Base-by-base conservation (phyloP, 2,329 filamentous ascomycete genomes). In the Corinectria fuckeliana region DNA sequence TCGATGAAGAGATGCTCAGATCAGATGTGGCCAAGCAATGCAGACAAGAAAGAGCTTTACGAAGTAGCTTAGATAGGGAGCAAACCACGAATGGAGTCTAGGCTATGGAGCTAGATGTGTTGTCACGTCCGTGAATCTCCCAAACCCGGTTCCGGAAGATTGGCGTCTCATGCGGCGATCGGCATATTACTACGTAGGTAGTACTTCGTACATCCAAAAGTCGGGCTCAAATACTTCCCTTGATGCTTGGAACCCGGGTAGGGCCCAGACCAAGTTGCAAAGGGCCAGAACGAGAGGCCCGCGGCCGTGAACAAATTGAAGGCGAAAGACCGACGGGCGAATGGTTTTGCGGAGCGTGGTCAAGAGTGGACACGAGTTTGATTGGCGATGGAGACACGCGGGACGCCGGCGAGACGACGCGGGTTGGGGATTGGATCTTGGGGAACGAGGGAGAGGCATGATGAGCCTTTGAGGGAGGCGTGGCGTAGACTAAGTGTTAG, bases 141-240 rank as follows among this genome's bases (percentile, higher is more conserved):
- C 47, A 25, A 36, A 47, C 28, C 59, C 54, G 21, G 55, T 45
- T 54, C 21, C 42, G 56, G 56, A 41, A 60, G 56, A 62, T 62
- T 62, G 42, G 42, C 56, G 52, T 60, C 52, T 60, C 50, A 62
- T 62, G 60, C 59, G 47, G 30, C 30, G 45, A 61, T 58, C 44
- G 57, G 57, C 58, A 52, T 23, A 48, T 59, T 30, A 5, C n/a
- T 9, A 16, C 14, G 32, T n/a, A 30, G 28, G n/a, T n/a, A n/a
- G n/a, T n/a, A n/a, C n/a, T n/a, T n/a, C n/a, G n/a, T n/a, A n/a
- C n/a, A n/a, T n/a, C 28, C 28, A 30, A 30, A 13, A 14, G 9
- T 42, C 28, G 45, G 53, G 36, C 45, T 26, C 26, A 28, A n/a
- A 50, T 26, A 16, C 41, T 44, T 44, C 41, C n/a, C 41, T 26